A percentile compares a stretch with the other conserved stretches of the same genome.
phyloP scores from a whole-genome alignment of 371 early-diverging fungal species.

The Syncephalastrum sp. region DNA sequence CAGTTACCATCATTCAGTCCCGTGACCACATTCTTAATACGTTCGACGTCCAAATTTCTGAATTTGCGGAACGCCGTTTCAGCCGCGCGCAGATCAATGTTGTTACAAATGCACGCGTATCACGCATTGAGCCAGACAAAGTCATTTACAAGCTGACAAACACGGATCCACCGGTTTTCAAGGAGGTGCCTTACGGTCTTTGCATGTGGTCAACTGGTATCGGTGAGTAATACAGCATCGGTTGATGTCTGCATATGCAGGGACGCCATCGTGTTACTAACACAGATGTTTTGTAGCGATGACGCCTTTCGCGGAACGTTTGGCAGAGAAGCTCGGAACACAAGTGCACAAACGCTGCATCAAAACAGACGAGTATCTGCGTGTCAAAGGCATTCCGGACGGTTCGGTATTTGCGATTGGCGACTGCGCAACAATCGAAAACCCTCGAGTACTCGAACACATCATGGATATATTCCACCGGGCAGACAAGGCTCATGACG shows the following conservation, averaged over 20 bases:
- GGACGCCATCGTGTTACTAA: background rate
- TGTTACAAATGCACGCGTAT: conserved; percentile 71
- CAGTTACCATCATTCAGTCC: conserved; percentile 69
- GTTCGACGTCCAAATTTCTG: conserved; percentile 72
- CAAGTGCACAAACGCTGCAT: conserved; percentile 69
- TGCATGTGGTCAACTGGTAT: conserved; percentile 89
- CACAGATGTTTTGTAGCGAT: conserved; percentile 41
- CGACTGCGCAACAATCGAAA: conserved; percentile 82
- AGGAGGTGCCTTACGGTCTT: conserved; percentile 66
- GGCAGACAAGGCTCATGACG: conserved; percentile 56
- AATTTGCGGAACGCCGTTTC: conserved; percentile 73
- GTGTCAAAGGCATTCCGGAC: conserved; percentile 64
- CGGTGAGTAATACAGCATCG: conserved; percentile 24
- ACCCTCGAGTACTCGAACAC: conserved; percentile 60
- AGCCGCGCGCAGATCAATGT: conserved; percentile 71
- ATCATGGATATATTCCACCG: conserved; percentile 53
- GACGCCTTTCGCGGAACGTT: conserved; percentile 60
- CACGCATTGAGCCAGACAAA: conserved; percentile 45
- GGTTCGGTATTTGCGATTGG: conserved; percentile 81
- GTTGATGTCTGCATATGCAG: too few species aligned
- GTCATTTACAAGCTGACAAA: conserved; percentile 32
- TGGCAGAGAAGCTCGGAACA: conserved; percentile 43
- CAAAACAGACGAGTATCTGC: conserved; percentile 68
- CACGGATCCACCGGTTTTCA: conserved; percentile 10
- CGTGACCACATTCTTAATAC: conserved; percentile 80